These are phyloP conservation scores for Agaricus subrufescens DNA, from an alignment of 768 basidiomycete genomes.

Conservation along the genomic window DNA sequence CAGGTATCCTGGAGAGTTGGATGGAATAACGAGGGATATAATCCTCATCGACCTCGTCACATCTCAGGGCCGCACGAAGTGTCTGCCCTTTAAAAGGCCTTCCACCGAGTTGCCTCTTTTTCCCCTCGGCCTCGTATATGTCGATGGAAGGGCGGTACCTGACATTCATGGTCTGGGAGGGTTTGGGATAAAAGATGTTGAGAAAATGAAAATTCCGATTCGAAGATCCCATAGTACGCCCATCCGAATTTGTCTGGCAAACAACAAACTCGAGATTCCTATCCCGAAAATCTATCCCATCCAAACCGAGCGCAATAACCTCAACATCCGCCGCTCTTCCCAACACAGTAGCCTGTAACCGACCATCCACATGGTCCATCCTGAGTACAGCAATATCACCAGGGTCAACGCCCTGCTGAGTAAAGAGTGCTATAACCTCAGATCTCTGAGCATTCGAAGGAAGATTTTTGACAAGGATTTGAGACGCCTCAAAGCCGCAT, in stretches of 20 bases:
- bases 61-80: slow-evolving; percentile 35
- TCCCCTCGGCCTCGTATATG: slow-evolving; percentile 22
- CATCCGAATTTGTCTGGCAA: slow-evolving; percentile 30
- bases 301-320: slow-evolving; percentile 36
- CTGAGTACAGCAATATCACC: slow-evolving; percentile 12
- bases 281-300: slow-evolving; percentile 44
- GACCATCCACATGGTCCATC: slow-evolving; percentile 19
- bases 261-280: slow-evolving; percentile 38
- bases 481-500: slow-evolving; percentile 14
- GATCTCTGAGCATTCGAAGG: slow-evolving; percentile 7
- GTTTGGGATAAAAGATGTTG: slow-evolving; percentile 47
- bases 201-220: slow-evolving; percentile 32
- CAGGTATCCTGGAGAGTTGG: slow-evolving; percentile 7
- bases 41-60: background rate
- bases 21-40: background rate
- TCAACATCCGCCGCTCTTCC: slow-evolving; percentile 36
- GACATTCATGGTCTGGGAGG: slow-evolving; percentile 41
- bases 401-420: slow-evolving; percentile 9
- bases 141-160: slow-evolving; percentile 28
- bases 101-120: slow-evolving; percentile 33
- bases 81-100: slow-evolving; percentile 31
- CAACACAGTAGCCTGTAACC: slow-evolving; percentile 37
- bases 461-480: slow-evolving; percentile 12
- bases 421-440: slow-evolving; percentile 14
- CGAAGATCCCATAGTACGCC: slow-evolving; percentile 35